These are phyloP conservation scores for Anthracocystis setariae DNA, from an alignment of 1,284 basidiomycete genomes.

Conservation along the genomic window DNA sequence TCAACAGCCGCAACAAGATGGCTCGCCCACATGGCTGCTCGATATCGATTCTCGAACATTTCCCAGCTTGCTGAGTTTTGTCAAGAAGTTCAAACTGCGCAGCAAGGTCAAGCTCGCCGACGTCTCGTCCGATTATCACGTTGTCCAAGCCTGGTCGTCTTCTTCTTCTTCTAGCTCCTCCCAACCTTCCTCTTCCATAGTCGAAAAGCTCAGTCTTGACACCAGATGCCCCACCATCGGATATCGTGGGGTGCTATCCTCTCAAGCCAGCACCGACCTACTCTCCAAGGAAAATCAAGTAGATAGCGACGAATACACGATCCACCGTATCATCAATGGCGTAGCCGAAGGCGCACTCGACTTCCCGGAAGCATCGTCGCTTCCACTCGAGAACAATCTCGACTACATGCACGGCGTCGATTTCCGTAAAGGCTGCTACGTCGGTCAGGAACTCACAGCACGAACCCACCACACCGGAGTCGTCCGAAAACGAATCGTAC, in stretches of 20 bases:
- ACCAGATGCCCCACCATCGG: constrained; percentile 53
- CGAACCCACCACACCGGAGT: constrained; percentile 95
- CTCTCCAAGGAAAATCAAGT: neutral
- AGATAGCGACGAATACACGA: constrained; percentile 71
- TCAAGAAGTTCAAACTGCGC: constrained; percentile 87
- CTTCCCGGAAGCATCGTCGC: constrained; percentile 78
- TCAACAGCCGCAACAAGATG: constrained; percentile 14
- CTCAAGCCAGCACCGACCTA: neutral
- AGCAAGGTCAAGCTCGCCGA: constrained; percentile 84
- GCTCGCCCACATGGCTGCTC: constrained; percentile 73
- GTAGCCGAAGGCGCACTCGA: constrained; percentile 88
- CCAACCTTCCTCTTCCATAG: neutral
- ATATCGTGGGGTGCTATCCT: constrained; percentile 38
- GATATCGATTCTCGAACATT: constrained; percentile 76
- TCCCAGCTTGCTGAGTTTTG: constrained; percentile 73
- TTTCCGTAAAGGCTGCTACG: constrained; percentile 96
- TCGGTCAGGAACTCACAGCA: constrained; percentile 96
- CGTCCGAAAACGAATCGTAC: constrained; percentile 88
- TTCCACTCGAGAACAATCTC: constrained; percentile 93
- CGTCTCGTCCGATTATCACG: constrained; percentile 78
- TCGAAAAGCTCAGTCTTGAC: constrained; percentile 30
- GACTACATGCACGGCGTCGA: constrained; percentile 96
- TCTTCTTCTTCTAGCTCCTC: constrained; percentile 1
- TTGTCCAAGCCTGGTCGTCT: constrained; percentile 80
- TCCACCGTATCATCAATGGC: constrained; percentile 83